Percentiles rank a stretch among this genome's conserved stretches.
Evolutionary conservation across 805 yeast species (phyloP).

Genomic region (Suhomyces vadensis): DNA sequence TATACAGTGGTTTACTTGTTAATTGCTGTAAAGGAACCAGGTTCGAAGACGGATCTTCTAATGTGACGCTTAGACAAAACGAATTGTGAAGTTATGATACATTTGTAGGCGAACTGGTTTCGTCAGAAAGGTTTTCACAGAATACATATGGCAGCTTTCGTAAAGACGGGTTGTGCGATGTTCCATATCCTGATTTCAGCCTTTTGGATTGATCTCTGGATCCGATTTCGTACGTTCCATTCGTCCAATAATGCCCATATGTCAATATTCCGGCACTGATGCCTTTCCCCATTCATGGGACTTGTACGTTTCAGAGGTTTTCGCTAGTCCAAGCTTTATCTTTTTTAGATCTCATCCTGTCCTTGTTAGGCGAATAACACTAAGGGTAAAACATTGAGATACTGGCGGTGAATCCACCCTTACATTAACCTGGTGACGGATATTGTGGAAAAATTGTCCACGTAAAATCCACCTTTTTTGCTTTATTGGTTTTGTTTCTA

Average conservation of each 20-base stretch:
- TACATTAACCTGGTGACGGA: not conserved
- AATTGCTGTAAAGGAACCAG: too few relatives aligned
- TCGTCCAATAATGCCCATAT: not conserved
- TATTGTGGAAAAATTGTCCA: not conserved
- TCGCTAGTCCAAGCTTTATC: not conserved
- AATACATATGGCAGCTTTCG: not conserved
- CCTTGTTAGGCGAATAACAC: not conserved
- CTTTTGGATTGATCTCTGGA: not conserved
- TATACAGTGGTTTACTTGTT: not conserved
- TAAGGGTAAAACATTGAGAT: not conserved
- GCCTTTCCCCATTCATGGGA: not conserved
- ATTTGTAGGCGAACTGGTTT: not conserved
- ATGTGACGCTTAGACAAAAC: not conserved
- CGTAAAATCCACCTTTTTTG: not conserved
- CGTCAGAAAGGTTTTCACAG: not conserved
- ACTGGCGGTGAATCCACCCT: not conserved
- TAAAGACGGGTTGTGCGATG: not conserved
- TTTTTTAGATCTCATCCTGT: not conserved
- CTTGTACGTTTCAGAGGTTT: too few relatives aligned
- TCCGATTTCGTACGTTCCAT: not conserved
- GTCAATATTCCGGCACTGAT: slow-evolving; percentile 1
- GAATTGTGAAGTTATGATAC: not conserved
- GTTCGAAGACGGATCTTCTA: not conserved
- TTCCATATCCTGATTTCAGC: not conserved
- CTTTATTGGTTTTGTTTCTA: slow-evolving; percentile 8